These are phyloP conservation scores for Pythium rishiriense DNA, from an alignment of 352 stramenopile genomes.

Conservation along the genomic window DNA sequence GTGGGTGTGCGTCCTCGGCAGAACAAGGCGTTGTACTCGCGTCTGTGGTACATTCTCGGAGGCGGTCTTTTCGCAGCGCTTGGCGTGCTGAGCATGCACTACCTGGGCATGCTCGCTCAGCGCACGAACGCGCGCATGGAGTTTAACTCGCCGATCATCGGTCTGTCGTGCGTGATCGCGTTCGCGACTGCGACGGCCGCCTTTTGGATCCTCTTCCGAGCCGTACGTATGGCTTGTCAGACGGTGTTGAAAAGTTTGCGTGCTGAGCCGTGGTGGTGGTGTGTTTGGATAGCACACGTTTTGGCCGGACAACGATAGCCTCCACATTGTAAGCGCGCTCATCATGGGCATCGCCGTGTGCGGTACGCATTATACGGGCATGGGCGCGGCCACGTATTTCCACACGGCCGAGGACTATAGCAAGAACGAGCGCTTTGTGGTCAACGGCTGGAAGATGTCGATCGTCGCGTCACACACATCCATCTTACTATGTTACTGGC, in stretches of 20 bases:
- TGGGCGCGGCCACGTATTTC: conserved; percentile 41
- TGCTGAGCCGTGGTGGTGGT: background rate
- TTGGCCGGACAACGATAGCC: conserved; percentile 47
- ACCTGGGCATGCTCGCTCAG: conserved; percentile 67
- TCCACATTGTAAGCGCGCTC: conserved; percentile 54
- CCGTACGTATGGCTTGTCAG: conserved; percentile 27
- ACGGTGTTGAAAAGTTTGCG: background rate
- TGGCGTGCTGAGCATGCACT: conserved; percentile 73
- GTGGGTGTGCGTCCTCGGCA: background rate
- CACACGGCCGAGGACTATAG: conserved; percentile 30
- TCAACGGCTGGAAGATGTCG: conserved; percentile 37
- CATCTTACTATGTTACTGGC: conserved; percentile 58
- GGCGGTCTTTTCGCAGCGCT: conserved; percentile 55
- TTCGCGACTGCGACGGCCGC: conserved; percentile 62
- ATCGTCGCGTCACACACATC: conserved; percentile 48
- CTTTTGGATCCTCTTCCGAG: conserved; percentile 76
- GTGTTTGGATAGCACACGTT: conserved; percentile 48
- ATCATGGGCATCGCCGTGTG: conserved; percentile 75
- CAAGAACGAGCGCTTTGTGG: conserved; percentile 26
- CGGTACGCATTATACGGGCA: conserved; percentile 66
- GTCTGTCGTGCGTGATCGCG: conserved; percentile 52
- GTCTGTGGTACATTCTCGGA: conserved; percentile 48
- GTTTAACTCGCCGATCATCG: conserved; percentile 40
- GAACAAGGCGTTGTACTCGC: conserved; percentile 58
- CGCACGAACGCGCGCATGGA: conserved; percentile 51